Evolutionary conservation across 2,329 filamentous ascomycete genomes (phyloP).

Genomic region (Fusarium sp.): DNA sequence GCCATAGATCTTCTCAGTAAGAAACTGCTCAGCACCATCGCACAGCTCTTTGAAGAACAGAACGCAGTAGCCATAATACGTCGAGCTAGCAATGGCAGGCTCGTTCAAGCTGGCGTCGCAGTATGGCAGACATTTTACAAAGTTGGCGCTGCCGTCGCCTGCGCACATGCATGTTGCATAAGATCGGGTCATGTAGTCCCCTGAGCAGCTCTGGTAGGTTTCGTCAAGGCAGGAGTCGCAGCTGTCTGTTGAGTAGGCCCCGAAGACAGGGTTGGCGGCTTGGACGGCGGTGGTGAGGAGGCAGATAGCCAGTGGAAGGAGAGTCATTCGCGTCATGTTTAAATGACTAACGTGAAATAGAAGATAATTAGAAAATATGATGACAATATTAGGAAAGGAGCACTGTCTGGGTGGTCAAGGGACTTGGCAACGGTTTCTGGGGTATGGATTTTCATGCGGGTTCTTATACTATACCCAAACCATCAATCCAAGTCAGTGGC

Average conservation of each 20-base stretch:
- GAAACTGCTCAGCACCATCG: neutral
- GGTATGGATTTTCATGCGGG: neutral
- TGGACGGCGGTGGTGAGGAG: neutral
- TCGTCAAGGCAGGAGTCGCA: slow-evolving; percentile 6
- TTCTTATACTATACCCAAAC: neutral
- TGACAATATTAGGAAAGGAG: too few relatives aligned
- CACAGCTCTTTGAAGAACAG: slow-evolving; percentile 7
- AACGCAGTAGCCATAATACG: neutral
- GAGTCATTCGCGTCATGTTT: neutral
- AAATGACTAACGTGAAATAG: fast-evolving
- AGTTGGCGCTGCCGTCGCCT: neutral
- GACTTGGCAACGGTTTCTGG: neutral
- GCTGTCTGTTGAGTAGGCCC: neutral
- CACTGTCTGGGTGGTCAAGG: neutral
- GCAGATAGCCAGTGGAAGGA: neutral
- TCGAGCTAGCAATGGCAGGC: neutral
- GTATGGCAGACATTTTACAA: neutral
- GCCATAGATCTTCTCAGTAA: neutral
- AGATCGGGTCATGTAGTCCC: neutral
- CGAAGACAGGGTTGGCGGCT: neutral
- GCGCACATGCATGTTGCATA: slow-evolving; percentile 17
- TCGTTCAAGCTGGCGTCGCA: neutral
- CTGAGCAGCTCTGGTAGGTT: neutral
- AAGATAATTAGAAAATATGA: too few relatives aligned
- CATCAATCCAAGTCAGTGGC: neutral